Base-by-base conservation (phyloP, 2,329 filamentous ascomycete genomes). In the Clonostachys chloroleuca region DNA sequence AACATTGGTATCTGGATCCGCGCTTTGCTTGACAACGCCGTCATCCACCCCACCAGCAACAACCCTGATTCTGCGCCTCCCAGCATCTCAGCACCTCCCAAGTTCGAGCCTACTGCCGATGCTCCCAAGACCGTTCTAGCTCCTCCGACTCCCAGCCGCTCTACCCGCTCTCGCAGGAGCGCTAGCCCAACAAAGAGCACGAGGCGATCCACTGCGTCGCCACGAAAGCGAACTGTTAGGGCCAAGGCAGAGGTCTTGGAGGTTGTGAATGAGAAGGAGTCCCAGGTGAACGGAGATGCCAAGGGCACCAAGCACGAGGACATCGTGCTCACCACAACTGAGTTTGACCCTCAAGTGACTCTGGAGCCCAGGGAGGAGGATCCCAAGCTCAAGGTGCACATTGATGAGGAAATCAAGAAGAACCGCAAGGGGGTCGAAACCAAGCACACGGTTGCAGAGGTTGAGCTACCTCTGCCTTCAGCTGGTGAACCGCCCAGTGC, bases 21-120 rank as follows among this genome's bases (percentile, higher is more conserved):
- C 48, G 94, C 94, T n/a, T 78, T 99, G 16, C 79, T 99, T 44
- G 92, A 97, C 63, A 84, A 90, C n/a, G 74, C 86, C 52, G 86
- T 91, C 30, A 95, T 97, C 51, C 63, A 72, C 40, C 62, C 74
- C 30, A 70, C 74, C 42, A 80, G 80, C 60, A 78, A 75, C 46
- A 74, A 80, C 47, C 74, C 79, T 24, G 81, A 82, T 54, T 86
- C 85, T 54, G 80, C 89, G 47, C 78, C 84, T 53, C 91, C 89
- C 70, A 81, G 77, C 51, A 96, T 96, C 54, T 70, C 80, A 14
- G 84, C 89, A 20, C 94, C 94, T 42, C 94, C 94, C 18, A 86
- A 83, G 56, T 95, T 88, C 60, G 83, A 88, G 45, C 54, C 83
- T 33, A 9, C 24, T 30, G 24, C 24, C 2, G 24, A 30, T 30